Evolutionary conservation across 2,329 filamentous ascomycete species (phyloP).

Genomic region (Tolypocladium cylindrosporum): DNA sequence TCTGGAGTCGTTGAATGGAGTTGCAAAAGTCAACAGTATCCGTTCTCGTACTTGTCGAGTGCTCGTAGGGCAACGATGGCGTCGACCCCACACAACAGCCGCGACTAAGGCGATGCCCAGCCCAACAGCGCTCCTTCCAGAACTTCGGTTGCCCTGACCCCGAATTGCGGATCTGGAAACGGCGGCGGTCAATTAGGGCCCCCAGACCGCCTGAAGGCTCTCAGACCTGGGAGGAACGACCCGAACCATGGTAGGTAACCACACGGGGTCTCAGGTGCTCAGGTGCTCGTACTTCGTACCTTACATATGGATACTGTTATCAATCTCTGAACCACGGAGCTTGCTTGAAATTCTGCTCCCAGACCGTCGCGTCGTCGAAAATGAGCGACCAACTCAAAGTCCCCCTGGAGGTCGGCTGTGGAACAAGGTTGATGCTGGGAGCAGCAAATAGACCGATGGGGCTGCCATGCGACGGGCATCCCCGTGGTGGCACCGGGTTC

Average conservation of each 20-base stretch:
- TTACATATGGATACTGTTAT: neutral
- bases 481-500: neutral
- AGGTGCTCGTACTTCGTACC: neutral
- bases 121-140: neutral
- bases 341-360: neutral
- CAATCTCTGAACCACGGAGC: neutral
- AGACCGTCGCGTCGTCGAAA: neutral
- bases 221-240: neutral
- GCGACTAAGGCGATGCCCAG: neutral
- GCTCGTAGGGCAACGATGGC: neutral
- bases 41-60: too few relatives aligned
- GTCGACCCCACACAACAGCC: neutral
- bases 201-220: neutral
- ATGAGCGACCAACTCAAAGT: neutral
- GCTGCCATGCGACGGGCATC: neutral
- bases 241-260: neutral
- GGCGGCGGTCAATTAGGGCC: neutral
- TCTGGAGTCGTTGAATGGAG: neutral
- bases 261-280: neutral
- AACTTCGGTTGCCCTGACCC: neutral
- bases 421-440: neutral
- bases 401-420: neutral
- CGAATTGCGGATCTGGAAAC: neutral
- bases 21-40: neutral
- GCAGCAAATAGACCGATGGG: neutral